Conservation (phyloP, 2,329 filamentous ascomycete species). For the Helminthosporium solani region DNA sequence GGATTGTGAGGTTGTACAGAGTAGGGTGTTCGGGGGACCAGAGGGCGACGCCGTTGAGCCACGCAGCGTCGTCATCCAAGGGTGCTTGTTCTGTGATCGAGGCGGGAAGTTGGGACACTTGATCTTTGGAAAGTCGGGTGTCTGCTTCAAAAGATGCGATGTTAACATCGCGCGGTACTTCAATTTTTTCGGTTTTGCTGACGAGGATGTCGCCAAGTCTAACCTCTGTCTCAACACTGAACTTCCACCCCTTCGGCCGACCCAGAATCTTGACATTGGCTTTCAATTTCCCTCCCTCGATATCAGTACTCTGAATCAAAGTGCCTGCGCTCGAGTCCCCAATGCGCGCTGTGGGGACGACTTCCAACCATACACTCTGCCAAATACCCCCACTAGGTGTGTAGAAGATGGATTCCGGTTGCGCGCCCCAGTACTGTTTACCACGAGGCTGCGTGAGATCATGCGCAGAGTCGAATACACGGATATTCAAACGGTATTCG, state of each 20-base stretch:
- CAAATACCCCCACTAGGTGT: constrained; percentile 60
- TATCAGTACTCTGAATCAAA: constrained; percentile 57
- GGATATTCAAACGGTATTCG: constrained; percentile 50
- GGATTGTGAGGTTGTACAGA: constrained; percentile 58
- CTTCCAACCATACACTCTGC: constrained; percentile 60
- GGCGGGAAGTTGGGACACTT: constrained; percentile 44
- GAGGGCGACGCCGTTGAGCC: constrained; percentile 60
- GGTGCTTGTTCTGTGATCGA: constrained; percentile 31
- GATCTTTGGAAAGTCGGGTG: constrained; percentile 51
- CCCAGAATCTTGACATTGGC: constrained; percentile 54
- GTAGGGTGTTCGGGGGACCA: constrained; percentile 62
- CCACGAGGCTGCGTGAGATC: constrained; percentile 66
- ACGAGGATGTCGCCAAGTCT: constrained; percentile 54
- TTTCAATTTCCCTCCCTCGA: constrained; percentile 53
- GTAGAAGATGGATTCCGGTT: constrained; percentile 63
- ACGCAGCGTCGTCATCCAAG: constrained; percentile 44
- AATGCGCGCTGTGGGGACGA: constrained; percentile 54
- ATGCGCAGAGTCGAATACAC: constrained; percentile 64
- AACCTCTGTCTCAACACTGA: constrained; percentile 56
- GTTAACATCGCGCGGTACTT: constrained; percentile 53
- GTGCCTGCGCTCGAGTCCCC: constrained; percentile 61
- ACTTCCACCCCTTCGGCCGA: constrained; percentile 49
- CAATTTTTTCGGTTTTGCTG: constrained; percentile 45
- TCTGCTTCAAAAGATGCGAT: constrained; percentile 50
- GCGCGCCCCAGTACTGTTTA: constrained; percentile 66